Evolutionary conservation across 176 grass and related monocot genomes (phyloP).

Genomic region (Cenchrus fungigraminus): DNA sequence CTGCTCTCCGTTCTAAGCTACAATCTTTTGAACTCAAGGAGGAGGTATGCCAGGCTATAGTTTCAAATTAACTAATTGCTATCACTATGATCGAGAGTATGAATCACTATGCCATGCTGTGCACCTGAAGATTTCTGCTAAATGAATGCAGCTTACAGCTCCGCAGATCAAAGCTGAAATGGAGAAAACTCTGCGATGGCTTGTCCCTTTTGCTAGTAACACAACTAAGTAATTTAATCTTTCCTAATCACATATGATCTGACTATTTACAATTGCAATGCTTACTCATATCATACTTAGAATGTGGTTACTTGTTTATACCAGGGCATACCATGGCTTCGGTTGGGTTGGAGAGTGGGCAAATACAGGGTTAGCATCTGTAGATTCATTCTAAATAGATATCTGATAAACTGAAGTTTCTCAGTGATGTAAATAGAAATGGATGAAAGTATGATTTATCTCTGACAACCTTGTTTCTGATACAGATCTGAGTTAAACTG

Average conservation of each 20-base stretch:
- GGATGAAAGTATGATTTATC: slow-evolving; percentile 23
- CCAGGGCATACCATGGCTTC: slow-evolving; percentile 91
- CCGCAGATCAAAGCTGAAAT: slow-evolving; percentile 94
- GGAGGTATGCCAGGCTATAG: slow-evolving; percentile 63
- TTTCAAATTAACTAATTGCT: slow-evolving; percentile 19
- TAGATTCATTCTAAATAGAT: slow-evolving; percentile 33
- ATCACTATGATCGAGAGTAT: slow-evolving; percentile 1
- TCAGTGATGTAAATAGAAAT: slow-evolving; percentile 26
- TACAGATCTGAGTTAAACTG: slow-evolving; percentile 72
- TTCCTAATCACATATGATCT: slow-evolving; percentile 17
- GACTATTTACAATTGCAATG: slow-evolving; percentile 13
- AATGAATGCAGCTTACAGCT: slow-evolving; percentile 71
- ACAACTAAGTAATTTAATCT: slow-evolving; percentile 77
- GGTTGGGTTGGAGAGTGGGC: slow-evolving; percentile 99
- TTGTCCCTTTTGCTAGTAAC: slow-evolving; percentile 84
- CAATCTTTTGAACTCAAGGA: slow-evolving; percentile 78
- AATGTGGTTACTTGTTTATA: slow-evolving; percentile 48
- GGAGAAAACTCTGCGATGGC: slow-evolving; percentile 89
- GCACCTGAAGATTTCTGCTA: slow-evolving; percentile 34
- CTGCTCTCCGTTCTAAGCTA: slow-evolving; percentile 66
- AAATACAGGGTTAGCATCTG: slow-evolving; percentile 80
- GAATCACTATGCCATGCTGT: slow-evolving; percentile 11
- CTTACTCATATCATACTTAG: slow-evolving; percentile 31
- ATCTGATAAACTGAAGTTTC: slow-evolving; percentile 24
- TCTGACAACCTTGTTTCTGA: slow-evolving; percentile 8